These are phyloP conservation scores for Septoria petroselini DNA, from an alignment of 2,329 filamentous ascomycete species.

Conservation along the genomic window DNA sequence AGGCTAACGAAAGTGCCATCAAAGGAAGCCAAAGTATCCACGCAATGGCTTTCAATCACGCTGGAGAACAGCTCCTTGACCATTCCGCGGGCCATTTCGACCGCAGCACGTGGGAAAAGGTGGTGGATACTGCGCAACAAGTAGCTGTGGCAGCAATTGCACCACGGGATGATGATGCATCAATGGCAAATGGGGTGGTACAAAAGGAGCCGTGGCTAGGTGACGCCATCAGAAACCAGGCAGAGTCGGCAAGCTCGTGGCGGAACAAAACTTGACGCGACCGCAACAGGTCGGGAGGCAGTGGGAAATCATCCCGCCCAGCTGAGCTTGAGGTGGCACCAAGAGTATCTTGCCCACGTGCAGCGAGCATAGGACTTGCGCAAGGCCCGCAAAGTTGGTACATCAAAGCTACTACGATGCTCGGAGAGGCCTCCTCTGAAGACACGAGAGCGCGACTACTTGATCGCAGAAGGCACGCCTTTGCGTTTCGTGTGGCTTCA, in stretches of 20 bases:
- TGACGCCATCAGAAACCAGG: slow-evolving; percentile 41
- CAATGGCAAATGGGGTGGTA: slow-evolving; percentile 40
- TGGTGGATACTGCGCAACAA: slow-evolving; percentile 61
- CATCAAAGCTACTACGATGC: no score
- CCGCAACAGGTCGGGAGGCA: no score
- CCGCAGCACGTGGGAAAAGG: slow-evolving; percentile 69
- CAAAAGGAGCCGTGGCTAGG: slow-evolving; percentile 41
- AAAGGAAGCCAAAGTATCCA: slow-evolving; percentile 68
- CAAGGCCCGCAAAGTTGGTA: no score
- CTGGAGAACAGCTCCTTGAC: slow-evolving; percentile 68
- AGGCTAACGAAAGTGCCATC: slow-evolving; percentile 63
- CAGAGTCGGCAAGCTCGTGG: slow-evolving; percentile 43
- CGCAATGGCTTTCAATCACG: slow-evolving; percentile 76
- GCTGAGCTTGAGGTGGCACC: no score
- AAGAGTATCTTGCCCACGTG: no score
- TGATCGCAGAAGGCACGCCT: no score
- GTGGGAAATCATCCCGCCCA: no score
- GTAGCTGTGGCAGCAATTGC: slow-evolving; percentile 57
- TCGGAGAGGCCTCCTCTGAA: no score
- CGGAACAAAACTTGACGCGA: slow-evolving; percentile 30
- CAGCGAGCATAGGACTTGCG: no score
- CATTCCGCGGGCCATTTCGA: slow-evolving; percentile 81
- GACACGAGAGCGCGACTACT: no score
- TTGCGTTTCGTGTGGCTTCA: no score
- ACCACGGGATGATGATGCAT: slow-evolving; percentile 37